Percentiles rank a stretch among this genome's conserved stretches.
phyloP scores from a whole-genome alignment of 2,329 filamentous ascomycete genomes.

The Penicillium sp. region DNA sequence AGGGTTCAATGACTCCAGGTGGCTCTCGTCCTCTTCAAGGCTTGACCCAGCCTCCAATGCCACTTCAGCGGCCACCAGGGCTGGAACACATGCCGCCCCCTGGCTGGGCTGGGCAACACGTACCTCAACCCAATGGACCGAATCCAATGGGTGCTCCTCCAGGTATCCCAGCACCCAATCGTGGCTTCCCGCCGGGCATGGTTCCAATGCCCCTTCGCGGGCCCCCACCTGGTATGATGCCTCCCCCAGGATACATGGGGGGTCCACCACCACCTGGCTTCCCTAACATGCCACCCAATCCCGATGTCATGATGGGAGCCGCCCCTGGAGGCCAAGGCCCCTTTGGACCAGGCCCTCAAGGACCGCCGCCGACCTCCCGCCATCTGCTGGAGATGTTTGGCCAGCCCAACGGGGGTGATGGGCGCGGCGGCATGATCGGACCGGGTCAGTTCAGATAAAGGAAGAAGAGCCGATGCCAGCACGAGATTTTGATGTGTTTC shows the following conservation, averaged over 20 bases:
- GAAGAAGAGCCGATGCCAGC: neutral
- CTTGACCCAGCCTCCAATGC: slow-evolving; percentile 31
- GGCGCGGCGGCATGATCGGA: slow-evolving; percentile 32
- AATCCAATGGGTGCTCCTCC: slow-evolving; percentile 34
- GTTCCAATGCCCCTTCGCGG: slow-evolving; percentile 34
- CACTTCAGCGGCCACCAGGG: slow-evolving; percentile 41
- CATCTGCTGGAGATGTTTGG: slow-evolving; percentile 43
- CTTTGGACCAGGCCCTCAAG: slow-evolving; percentile 34
- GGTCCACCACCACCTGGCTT: slow-evolving; percentile 36
- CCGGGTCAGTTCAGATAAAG: slow-evolving; percentile 23
- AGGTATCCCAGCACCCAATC: slow-evolving; percentile 33
- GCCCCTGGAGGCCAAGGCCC: slow-evolving; percentile 30
- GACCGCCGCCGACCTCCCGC: slow-evolving; percentile 34
- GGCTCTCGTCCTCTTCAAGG: slow-evolving; percentile 30
- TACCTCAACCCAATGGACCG: slow-evolving; percentile 29
- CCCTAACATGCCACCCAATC: slow-evolving; percentile 36
- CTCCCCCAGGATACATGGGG: slow-evolving; percentile 42
- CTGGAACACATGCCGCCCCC: slow-evolving; percentile 39
- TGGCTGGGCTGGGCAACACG: slow-evolving; percentile 35
- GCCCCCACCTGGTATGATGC: slow-evolving; percentile 41
- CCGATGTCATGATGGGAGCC: slow-evolving; percentile 35
- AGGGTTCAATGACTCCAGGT: slow-evolving; percentile 32
- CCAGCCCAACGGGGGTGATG: slow-evolving; percentile 31
- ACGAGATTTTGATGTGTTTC: too few relatives aligned
- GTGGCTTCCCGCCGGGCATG: slow-evolving; percentile 32